These are phyloP conservation scores for Diaporthe vaccinii DNA, from an alignment of 2,329 filamentous ascomycete genomes.

Conservation along the genomic window DNA sequence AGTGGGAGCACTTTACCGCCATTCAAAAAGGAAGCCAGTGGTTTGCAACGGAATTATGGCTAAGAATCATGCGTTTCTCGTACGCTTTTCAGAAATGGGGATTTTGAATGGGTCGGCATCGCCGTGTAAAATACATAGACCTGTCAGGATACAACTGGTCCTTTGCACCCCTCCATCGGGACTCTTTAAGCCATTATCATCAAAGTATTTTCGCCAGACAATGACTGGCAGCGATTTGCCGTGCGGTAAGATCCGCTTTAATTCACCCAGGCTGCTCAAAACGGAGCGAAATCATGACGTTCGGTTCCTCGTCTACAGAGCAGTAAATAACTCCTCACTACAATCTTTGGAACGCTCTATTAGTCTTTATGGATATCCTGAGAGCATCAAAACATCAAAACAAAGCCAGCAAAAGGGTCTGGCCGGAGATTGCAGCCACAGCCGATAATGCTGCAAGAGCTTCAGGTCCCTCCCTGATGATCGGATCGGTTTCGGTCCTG, in stretches of 20 bases:
- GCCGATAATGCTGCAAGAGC: background rate
- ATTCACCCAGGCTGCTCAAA: background rate
- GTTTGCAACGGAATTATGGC: background rate
- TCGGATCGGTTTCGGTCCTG: background rate
- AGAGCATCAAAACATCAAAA: background rate
- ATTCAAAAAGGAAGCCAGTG: background rate
- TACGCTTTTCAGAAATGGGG: background rate
- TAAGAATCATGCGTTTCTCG: too few relatives aligned
- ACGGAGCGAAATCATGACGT: background rate
- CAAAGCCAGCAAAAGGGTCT: background rate
- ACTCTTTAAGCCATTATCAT: background rate
- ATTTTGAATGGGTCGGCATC: background rate
- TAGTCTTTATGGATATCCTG: too few relatives aligned
- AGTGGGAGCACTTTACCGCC: background rate
- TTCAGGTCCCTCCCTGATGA: background rate
- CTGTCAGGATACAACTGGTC: background rate
- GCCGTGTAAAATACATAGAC: background rate
- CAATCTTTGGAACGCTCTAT: background rate
- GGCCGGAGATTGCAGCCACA: conserved; percentile 5
- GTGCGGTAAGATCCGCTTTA: too few relatives aligned
- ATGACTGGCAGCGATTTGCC: background rate
- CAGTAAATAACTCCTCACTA: background rate
- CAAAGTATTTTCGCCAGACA: background rate
- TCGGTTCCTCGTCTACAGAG: background rate
- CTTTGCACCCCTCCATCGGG: background rate